phyloP scores from a whole-genome alignment of 176 grass and related monocot species.

The Poa annua region DNA sequence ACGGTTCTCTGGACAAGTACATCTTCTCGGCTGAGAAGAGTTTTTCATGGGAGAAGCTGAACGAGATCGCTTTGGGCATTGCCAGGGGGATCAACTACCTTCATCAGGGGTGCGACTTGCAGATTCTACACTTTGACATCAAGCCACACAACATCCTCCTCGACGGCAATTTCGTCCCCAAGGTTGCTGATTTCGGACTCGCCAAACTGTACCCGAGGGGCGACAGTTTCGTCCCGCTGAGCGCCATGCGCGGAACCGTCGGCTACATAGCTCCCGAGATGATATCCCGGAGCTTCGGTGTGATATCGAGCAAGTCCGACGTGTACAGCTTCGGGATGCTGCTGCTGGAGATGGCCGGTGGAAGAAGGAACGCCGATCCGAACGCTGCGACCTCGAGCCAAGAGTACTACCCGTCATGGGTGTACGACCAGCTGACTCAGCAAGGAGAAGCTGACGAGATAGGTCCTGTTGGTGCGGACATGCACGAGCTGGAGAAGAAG shows the following conservation, averaged over 20 bases:
- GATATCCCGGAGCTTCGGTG: background rate
- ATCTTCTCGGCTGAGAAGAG: too few relatives aligned
- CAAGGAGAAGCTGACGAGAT: background rate
- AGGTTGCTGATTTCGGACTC: background rate
- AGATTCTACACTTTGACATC: too few relatives aligned
- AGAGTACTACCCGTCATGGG: background rate
- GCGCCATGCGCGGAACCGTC: background rate
- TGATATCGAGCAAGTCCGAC: constrained; percentile 47
- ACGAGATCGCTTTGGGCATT: too few relatives aligned
- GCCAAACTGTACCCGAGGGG: background rate
- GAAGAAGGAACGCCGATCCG: background rate
- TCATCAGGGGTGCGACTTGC: too few relatives aligned
- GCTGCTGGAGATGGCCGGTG: constrained; percentile 49
- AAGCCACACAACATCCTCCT: background rate
- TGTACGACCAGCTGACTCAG: background rate
- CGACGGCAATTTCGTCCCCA: background rate
- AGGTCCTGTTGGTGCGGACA: background rate
- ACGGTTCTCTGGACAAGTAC: too few relatives aligned
- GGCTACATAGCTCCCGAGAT: background rate
- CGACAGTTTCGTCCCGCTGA: background rate
- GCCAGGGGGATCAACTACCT: too few relatives aligned
- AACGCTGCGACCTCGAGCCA: background rate
- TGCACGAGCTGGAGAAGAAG: background rate
- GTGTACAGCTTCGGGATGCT: constrained; percentile 66
- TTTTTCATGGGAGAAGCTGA: too few relatives aligned